These are phyloP conservation scores for Trichoderma gracile DNA, from an alignment of 2,329 filamentous ascomycete species.

Conservation along the genomic window DNA sequence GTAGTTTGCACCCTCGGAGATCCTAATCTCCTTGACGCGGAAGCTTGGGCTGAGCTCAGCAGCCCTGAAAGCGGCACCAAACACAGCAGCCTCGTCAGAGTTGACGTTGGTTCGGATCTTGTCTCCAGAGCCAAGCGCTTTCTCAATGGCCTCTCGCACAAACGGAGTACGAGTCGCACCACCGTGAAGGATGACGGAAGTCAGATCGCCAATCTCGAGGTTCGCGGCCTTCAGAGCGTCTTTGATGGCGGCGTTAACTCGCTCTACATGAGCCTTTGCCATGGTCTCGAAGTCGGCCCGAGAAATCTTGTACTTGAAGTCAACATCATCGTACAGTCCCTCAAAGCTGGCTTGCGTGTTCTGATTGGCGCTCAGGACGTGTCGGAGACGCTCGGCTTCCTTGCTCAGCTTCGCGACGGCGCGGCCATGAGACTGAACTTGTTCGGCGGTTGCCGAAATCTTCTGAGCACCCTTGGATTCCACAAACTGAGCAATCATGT, in stretches of 20 bases:
- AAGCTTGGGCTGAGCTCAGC: conserved; percentile 92
- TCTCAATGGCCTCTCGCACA: conserved; percentile 85
- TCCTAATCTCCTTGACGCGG: conserved; percentile 93
- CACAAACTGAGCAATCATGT: conserved; percentile 81
- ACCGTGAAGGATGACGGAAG: conserved; percentile 91
- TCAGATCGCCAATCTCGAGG: conserved; percentile 72
- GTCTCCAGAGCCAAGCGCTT: conserved; percentile 66
- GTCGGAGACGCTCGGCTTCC: conserved; percentile 82
- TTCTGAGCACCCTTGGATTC: conserved; percentile 68
- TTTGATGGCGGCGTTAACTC: conserved; percentile 69
- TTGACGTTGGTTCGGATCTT: conserved; percentile 95
- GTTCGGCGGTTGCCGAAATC: conserved; percentile 59
- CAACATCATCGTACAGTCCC: conserved; percentile 84
- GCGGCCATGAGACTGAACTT: conserved; percentile 74
- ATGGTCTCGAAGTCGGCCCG: conserved; percentile 80
- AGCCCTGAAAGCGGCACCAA: conserved; percentile 92
- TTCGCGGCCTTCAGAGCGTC: conserved; percentile 73
- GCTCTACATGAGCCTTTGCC: conserved; percentile 64
- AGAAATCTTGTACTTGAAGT: conserved; percentile 88
- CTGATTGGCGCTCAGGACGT: conserved; percentile 89
- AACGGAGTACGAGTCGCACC: conserved; percentile 90
- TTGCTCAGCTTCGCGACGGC: conserved; percentile 89
- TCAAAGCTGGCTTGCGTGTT: conserved; percentile 82
- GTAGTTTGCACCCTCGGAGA: conserved; percentile 75
- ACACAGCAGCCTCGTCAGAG: conserved; percentile 92